Evolutionary conservation across 2,329 filamentous ascomycete species (phyloP).

Genomic region (Lasiodiplodia gonubiensis): DNA sequence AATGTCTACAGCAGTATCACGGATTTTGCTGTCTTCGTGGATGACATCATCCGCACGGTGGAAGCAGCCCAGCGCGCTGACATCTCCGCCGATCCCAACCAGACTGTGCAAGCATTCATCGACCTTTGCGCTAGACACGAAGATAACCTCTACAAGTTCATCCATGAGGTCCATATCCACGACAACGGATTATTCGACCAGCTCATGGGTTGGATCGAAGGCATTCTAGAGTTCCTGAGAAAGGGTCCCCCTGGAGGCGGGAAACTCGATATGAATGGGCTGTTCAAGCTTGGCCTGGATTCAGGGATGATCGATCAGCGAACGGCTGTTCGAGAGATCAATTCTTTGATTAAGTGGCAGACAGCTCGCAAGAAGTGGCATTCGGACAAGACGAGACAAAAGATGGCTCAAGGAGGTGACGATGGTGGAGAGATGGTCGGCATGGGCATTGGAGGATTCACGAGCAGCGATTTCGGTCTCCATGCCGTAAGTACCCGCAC

Average conservation of each 20-base stretch:
- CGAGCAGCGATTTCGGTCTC: conserved; percentile 85
- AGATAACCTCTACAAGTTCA: conserved; percentile 97
- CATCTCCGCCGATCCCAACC: conserved; percentile 92
- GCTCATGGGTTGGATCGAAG: conserved; percentile 96
- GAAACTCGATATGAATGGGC: conserved; percentile 89
- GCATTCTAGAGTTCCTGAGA: conserved; percentile 89
- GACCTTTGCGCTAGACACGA: conserved; percentile 94
- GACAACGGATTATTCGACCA: conserved; percentile 96
- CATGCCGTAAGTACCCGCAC: conserved; percentile 64
- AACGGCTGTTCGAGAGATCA: conserved; percentile 78
- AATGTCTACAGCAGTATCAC: conserved; percentile 98
- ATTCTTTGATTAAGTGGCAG: conserved; percentile 89
- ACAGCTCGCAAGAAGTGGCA: conserved; percentile 97
- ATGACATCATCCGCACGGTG: conserved; percentile 86
- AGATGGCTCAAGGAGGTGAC: conserved; percentile 84
- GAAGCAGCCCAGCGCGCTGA: conserved; percentile 74
- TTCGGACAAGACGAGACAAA: conserved; percentile 94
- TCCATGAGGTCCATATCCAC: conserved; percentile 95
- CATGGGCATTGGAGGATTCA: conserved; percentile 58
- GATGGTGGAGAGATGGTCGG: conserved; percentile 55
- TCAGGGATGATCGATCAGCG: conserved; percentile 71
- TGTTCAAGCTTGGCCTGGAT: conserved; percentile 81
- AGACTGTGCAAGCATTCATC: conserved; percentile 97
- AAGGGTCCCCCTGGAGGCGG: conserved; percentile 79
- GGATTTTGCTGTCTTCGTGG: conserved; percentile 90